Conservation (phyloP, 176 grass and related monocot genomes). For the Calamus simplicifolius region DNA sequence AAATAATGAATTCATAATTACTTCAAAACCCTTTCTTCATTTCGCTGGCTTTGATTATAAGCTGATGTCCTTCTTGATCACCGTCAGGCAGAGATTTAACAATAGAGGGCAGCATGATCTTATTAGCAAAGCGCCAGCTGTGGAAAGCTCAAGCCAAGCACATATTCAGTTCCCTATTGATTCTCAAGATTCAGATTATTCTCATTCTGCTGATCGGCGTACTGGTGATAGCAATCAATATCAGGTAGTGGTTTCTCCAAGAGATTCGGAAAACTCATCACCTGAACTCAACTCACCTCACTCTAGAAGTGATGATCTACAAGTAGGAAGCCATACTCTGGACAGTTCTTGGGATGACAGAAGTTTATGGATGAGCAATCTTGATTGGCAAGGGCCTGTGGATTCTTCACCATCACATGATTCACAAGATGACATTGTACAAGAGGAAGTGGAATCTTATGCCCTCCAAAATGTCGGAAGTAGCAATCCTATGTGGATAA, state of each 20-base stretch:
- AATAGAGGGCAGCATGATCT: conserved; percentile 16
- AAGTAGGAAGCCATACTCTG: conserved; percentile 57
- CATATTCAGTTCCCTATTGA: conserved; percentile 20
- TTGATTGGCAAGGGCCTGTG: conserved; percentile 59
- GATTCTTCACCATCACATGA: conserved; percentile 59
- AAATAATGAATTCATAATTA: conserved; percentile 31
- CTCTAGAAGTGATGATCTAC: conserved; percentile 38
- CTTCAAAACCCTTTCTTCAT: not conserved
- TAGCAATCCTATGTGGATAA: conserved; percentile 52
- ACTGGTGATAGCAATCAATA: conserved; percentile 25
- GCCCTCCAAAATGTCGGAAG: conserved; percentile 18
- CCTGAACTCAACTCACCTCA: conserved; percentile 33
- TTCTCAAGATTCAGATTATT: conserved; percentile 21
- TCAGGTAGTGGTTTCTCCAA: conserved; percentile 41
- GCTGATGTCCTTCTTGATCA: too few species aligned
- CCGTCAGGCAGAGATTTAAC: conserved; percentile 13
- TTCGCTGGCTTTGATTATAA: too few species aligned
- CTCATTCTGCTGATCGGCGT: conserved; percentile 15
- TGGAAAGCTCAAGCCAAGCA: conserved; percentile 23
- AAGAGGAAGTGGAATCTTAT: conserved; percentile 49
- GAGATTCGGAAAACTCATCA: conserved; percentile 29
- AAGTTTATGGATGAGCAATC: conserved; percentile 59
- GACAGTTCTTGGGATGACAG: conserved; percentile 80
- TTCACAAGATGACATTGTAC: conserved; percentile 36
- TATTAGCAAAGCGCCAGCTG: conserved; percentile 16